These are phyloP conservation scores for Trichoderma arundinaceum DNA, from an alignment of 2,329 filamentous ascomycete species.

Conservation along the genomic window DNA sequence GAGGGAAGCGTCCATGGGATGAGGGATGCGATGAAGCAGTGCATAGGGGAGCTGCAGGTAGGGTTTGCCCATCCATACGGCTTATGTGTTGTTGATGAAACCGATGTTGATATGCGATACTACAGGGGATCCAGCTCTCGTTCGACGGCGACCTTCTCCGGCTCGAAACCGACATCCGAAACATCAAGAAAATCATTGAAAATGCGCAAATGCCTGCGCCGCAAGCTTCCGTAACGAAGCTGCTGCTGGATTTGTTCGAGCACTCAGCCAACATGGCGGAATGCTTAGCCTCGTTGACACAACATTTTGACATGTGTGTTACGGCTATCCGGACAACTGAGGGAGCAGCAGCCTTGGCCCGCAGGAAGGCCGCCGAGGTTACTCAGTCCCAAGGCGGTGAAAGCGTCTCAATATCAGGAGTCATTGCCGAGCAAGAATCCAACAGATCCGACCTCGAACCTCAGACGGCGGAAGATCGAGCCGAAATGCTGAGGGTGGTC, in stretches of 20 bases:
- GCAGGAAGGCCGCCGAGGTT: slow-evolving; percentile 70
- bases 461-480: slow-evolving; percentile 75
- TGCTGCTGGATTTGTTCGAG: slow-evolving; percentile 68
- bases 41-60: slow-evolving; percentile 73
- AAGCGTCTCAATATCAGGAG: slow-evolving; percentile 67
- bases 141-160: slow-evolving; percentile 77
- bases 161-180: slow-evolving; percentile 76
- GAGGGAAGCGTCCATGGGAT: slow-evolving; percentile 71
- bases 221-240: slow-evolving; percentile 53
- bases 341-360: slow-evolving; percentile 72
- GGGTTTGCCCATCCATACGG: slow-evolving; percentile 31
- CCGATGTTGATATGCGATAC: neutral
- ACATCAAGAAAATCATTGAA: slow-evolving; percentile 64
- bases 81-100: neutral
- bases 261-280: slow-evolving; percentile 84
- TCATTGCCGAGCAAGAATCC: slow-evolving; percentile 64
- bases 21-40: slow-evolving; percentile 69
- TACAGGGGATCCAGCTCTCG: slow-evolving; percentile 65
- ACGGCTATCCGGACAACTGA: slow-evolving; percentile 90
- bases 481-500: slow-evolving; percentile 83
- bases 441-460: slow-evolving; percentile 64
- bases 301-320: slow-evolving; percentile 92
- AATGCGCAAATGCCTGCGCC: slow-evolving; percentile 46
- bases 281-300: slow-evolving; percentile 78
- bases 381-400: slow-evolving; percentile 54